Conservation (phyloP, 1,284 basidiomycete genomes). For the Boletellus deceptivus region DNA sequence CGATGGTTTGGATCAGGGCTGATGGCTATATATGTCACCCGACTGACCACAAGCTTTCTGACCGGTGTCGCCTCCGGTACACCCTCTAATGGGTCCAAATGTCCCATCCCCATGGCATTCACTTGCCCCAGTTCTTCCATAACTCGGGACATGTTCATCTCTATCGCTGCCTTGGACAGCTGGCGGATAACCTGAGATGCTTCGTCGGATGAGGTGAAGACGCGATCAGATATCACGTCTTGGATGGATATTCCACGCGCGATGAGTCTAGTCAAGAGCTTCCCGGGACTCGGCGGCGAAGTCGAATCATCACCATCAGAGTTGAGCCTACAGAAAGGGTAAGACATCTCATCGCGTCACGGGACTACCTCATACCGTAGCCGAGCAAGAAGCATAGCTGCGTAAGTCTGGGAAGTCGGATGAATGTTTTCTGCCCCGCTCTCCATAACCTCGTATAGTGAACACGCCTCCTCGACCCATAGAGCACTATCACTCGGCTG, state of each 20-base stretch:
- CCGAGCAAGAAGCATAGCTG: slow-evolving; percentile 60
- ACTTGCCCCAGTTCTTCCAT: slow-evolving; percentile 57
- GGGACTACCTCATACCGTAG: slow-evolving; percentile 41
- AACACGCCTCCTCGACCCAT: slow-evolving; percentile 62
- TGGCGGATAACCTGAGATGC: slow-evolving; percentile 53
- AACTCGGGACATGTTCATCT: slow-evolving; percentile 48
- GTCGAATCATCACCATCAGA: slow-evolving; percentile 28
- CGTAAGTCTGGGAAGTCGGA: slow-evolving; percentile 62
- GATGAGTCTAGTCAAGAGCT: slow-evolving; percentile 49
- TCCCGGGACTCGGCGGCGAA: slow-evolving; percentile 13
- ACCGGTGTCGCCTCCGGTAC: slow-evolving; percentile 64
- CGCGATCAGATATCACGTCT: slow-evolving; percentile 56
- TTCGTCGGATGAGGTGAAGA: slow-evolving; percentile 51
- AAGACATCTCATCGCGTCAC: slow-evolving; percentile 3
- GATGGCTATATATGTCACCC: neutral
- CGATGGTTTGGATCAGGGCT: neutral
- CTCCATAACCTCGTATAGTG: slow-evolving; percentile 58
- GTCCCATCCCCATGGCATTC: slow-evolving; percentile 42
- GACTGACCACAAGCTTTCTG: slow-evolving; percentile 27
- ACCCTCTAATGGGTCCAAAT: slow-evolving; percentile 44
- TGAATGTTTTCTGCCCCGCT: slow-evolving; percentile 44
- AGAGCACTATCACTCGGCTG: slow-evolving; percentile 38
- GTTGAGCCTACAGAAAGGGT: slow-evolving; percentile 36
- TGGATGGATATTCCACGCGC: slow-evolving; percentile 51
- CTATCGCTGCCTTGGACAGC: slow-evolving; percentile 60